Base-by-base conservation (phyloP, 441 rosid species). In the Gossypium gossypioides region DNA sequence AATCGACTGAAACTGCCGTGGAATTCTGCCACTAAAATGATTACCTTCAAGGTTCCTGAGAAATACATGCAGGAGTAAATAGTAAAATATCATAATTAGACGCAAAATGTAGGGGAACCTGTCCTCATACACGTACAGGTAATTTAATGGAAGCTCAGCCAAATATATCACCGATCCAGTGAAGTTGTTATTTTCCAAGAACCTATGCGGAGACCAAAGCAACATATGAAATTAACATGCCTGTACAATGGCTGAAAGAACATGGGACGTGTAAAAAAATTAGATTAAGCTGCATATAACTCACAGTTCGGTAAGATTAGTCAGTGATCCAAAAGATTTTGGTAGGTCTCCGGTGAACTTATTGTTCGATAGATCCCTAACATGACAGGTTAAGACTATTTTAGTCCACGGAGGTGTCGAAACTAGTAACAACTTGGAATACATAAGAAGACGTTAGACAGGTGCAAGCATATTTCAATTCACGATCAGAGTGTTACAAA, bases 151-250 rank as follows among this genome's bases (percentile, higher is more conserved):
- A 78, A 96, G 96, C 75, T 84, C 78, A 50, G 96, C 77, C 67
- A 96, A 89, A 81, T 86, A 88, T 69, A 84, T 69, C 79, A 96
- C 91, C 25, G 99, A 93, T 86, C 99, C 99, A 12, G 97, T 88
- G 72, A 95, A 89, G 62, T 76, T 79, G 85, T 95, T 95, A 75
- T 81, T 87, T 90, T 86, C 96, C 82, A 95, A 83, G 86, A 82
- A 88, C 85, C 97, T 95, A 88, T 71, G 71, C 60, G 75, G 71
- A 51, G 10, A 64, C 37, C 62, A 55, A 68, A 65, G 19, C 4
- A 52, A 25, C 16, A 57, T 27, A 68, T 19, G 65, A 19, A 75
- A 58, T 62, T 57, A 68, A 62, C 51, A 64, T 65, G 71, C 9
- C 42, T 67, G 34, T 64, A 10, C 12, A 40, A 32, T n/a, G 32